Evolutionary conservation across 1,139 yeast genomes (phyloP).

Genomic region (Yamadazyma diddensiae): DNA sequence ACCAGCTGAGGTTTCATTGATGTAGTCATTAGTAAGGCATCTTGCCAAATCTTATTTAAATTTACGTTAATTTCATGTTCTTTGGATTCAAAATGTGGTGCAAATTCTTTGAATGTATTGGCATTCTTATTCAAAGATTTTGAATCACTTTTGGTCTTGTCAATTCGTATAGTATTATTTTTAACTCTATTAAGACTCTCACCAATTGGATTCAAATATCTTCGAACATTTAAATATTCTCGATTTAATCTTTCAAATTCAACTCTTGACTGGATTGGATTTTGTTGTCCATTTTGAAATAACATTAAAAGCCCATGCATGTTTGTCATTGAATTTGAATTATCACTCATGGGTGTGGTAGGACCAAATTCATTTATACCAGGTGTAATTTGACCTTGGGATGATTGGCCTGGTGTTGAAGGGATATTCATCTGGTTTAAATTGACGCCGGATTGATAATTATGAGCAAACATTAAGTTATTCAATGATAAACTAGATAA

Average conservation of each 20-base stretch:
- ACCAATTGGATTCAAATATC: slow-evolving; percentile 67
- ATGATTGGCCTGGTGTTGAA: slow-evolving; percentile 6
- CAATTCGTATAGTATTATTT: slow-evolving; percentile 18
- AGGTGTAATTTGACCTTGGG: slow-evolving; percentile 2
- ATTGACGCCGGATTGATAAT: slow-evolving; percentile 25
- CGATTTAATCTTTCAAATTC: slow-evolving; percentile 75
- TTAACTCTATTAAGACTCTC: slow-evolving; percentile 55
- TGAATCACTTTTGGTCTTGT: slow-evolving; percentile 11
- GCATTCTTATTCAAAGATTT: slow-evolving; percentile 17
- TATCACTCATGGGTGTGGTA: slow-evolving; percentile 7
- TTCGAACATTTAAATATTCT: slow-evolving; percentile 67
- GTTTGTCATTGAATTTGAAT: slow-evolving; percentile 16
- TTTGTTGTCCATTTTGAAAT: slow-evolving; percentile 34
- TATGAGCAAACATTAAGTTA: slow-evolving; percentile 46
- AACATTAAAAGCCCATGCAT: slow-evolving; percentile 32
- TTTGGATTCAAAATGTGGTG: slow-evolving; percentile 30
- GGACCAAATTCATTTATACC: slow-evolving; percentile 2
- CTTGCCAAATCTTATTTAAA: slow-evolving; percentile 41
- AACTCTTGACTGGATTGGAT: slow-evolving; percentile 62
- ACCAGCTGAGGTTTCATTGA: slow-evolving; percentile 8
- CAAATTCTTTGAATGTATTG: slow-evolving; percentile 35
- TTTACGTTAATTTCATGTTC: slow-evolving; percentile 27
- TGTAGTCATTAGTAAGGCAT: slow-evolving; percentile 29
- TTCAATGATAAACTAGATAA: slow-evolving; percentile 44
- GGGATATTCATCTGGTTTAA: slow-evolving; percentile 19